These are phyloP conservation scores for Aspergillus alliaceus DNA, from an alignment of 2,329 filamentous ascomycete genomes.

Conservation along the genomic window DNA sequence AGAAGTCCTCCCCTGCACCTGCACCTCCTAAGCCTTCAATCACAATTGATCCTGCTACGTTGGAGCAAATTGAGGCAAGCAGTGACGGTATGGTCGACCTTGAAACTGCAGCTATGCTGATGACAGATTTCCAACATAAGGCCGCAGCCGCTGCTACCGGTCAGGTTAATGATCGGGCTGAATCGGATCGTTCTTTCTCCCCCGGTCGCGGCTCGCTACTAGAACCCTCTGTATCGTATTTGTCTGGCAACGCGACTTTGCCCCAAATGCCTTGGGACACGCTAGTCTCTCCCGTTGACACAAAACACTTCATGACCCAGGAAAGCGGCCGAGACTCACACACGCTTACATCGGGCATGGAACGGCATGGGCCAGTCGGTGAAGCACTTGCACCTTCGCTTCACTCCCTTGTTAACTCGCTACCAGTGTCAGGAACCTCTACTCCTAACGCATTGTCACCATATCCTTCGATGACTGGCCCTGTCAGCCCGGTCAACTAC, in stretches of 20 bases:
- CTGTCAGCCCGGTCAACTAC: constrained; percentile 68
- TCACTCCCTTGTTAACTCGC: constrained; percentile 71
- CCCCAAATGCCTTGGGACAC: constrained; percentile 91
- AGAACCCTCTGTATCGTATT: constrained; percentile 75
- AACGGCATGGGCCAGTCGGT: constrained; percentile 59
- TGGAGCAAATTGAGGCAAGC: constrained; percentile 90
- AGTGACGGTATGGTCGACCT: constrained; percentile 91
- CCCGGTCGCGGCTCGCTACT: constrained; percentile 70
- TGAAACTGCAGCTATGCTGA: constrained; percentile 96
- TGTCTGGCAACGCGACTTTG: constrained; percentile 75
- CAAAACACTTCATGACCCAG: constrained; percentile 69
- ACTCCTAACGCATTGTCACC: constrained; percentile 75
- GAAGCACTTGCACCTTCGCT: constrained; percentile 65
- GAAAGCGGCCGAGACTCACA: constrained; percentile 58
- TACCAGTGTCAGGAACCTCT: constrained; percentile 66
- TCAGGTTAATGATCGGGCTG: constrained; percentile 49
- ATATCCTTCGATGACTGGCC: constrained; percentile 66
- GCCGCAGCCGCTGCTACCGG: constrained; percentile 66
- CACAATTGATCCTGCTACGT: constrained; percentile 76
- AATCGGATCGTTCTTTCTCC: constrained; percentile 65
- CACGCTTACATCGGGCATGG: constrained; percentile 68
- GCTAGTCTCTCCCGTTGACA: constrained; percentile 72
- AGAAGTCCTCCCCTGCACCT: constrained; percentile 37
- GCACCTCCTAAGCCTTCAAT: constrained; percentile 73
- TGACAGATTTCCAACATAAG: constrained; percentile 97